Base-by-base conservation (phyloP, 768 basidiomycete genomes). In the Filobasidium floriforme region DNA sequence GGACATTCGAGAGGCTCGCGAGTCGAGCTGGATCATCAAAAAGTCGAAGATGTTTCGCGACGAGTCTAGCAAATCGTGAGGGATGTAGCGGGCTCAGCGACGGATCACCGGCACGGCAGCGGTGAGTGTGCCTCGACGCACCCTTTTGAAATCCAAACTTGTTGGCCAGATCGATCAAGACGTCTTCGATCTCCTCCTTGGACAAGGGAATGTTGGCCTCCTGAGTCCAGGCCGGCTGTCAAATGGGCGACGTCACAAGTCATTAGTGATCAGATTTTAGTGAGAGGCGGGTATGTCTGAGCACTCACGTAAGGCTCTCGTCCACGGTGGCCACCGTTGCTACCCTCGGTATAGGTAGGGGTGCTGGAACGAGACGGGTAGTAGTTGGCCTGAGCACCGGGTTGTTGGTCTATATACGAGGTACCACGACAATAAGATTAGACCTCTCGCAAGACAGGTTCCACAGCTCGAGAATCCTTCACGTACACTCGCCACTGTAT, bases 101-200 rank as follows among this genome's bases (percentile, higher is more conserved):
- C 9, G 19, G 32, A 43, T 7, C 24, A 46, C 5, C n/a, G 28
- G 60, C 44, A 59, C 43, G 61, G 9, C 19, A 11, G 22, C 41
- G 57, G 14, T 46, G 40, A 41, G 22, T 7, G 37, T 32, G 1
- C 54, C 11, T 29, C 73, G 80, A 14, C 66, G 60, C 71, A 91
- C 89, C 89, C 90, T 96, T 83, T 91, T 98, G 96, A 77, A 99
- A 99, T 68, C 96, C 96, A 80, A 98, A 99, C 80, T 98, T 99
- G 83, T 97, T 92, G 29, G 92, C 88, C 41, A 99, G 83, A 81
- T 98, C 96, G 60, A 97, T 85, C 76, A 98, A 90, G 60, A 99
- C 90, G 76, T 99, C 96, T 78, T 98, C 94, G 64, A 98, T 97
- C 82, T 97, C 96, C 78, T 99, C 96, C 82, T 98, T 97, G 22